These are phyloP conservation scores for Cytospora piceae DNA, from an alignment of 2,329 filamentous ascomycete species.

Conservation along the genomic window DNA sequence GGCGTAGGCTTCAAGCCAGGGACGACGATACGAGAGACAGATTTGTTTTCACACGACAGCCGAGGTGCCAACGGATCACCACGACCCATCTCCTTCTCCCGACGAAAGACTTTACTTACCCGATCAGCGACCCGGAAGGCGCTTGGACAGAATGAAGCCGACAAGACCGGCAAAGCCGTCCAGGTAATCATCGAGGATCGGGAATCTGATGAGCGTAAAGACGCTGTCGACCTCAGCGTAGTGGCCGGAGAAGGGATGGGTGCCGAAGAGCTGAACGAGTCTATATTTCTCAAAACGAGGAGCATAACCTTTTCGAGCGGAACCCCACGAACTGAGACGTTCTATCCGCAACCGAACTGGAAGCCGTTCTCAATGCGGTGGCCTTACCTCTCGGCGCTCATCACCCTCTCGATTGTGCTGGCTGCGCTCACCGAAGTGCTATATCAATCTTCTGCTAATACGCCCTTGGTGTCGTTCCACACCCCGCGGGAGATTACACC, in stretches of 20 bases:
- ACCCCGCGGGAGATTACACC: constrained; percentile 54
- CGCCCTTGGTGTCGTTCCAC: constrained; percentile 54
- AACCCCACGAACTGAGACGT: constrained; percentile 51
- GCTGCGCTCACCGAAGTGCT: constrained; percentile 58
- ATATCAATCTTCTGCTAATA: constrained; percentile 51
- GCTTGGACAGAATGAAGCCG: constrained; percentile 61
- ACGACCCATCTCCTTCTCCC: constrained; percentile 47
- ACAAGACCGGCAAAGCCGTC: constrained; percentile 62
- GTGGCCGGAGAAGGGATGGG: constrained; percentile 48
- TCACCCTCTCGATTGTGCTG: constrained; percentile 57
- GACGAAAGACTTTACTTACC: constrained; percentile 36
- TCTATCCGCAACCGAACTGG: constrained; percentile 68
- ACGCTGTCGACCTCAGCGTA: constrained; percentile 53
- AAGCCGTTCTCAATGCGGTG: constrained; percentile 68
- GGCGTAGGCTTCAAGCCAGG: constrained; percentile 56
- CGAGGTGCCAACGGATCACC: constrained; percentile 37
- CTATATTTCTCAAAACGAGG: constrained; percentile 36
- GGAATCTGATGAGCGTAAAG: constrained; percentile 27
- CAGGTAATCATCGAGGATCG: constrained; percentile 58
- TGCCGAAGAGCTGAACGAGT: constrained; percentile 7
- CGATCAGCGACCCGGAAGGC: constrained; percentile 49
- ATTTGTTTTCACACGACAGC: constrained; percentile 50
- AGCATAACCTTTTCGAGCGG: constrained; percentile 45
- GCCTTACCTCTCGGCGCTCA: constrained; percentile 60
- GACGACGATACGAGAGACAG: constrained; percentile 50